A percentile compares a stretch with the other conserved stretches of the same genome.
phyloP scores from a whole-genome alignment of 441 rosid genomes.

The Aleurites moluccanus region DNA sequence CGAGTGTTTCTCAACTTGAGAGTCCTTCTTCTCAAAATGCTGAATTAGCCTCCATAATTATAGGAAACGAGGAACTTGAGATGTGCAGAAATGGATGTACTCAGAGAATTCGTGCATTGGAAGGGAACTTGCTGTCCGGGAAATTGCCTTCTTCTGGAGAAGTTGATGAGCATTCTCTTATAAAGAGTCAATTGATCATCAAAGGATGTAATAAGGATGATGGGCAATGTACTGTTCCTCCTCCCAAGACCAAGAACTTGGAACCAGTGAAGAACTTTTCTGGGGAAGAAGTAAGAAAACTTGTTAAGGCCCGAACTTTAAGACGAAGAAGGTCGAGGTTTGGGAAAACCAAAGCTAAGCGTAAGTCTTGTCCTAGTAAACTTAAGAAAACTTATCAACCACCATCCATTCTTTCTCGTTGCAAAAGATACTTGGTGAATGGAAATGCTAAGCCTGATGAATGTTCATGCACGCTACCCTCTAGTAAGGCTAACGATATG shows the following conservation, averaged over 20 bases:
- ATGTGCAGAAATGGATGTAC: slow-evolving; percentile 45
- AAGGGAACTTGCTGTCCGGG: slow-evolving; percentile 32
- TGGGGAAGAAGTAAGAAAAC: slow-evolving; percentile 36
- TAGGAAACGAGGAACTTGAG: slow-evolving; percentile 43
- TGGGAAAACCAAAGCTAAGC: slow-evolving; percentile 39
- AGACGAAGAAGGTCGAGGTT: slow-evolving; percentile 37
- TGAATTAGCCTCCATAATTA: slow-evolving; percentile 30
- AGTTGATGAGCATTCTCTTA: slow-evolving; percentile 10
- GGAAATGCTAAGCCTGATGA: slow-evolving; percentile 26
- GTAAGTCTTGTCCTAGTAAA: slow-evolving; percentile 26
- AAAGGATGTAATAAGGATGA: slow-evolving; percentile 28
- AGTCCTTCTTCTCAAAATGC: slow-evolving; percentile 24
- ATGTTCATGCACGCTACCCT: slow-evolving; percentile 9
- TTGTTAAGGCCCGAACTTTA: slow-evolving; percentile 19
- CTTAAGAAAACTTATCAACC: slow-evolving; percentile 33
- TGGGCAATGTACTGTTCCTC: slow-evolving; percentile 23
- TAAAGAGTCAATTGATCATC: slow-evolving; percentile 18
- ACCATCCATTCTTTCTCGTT: slow-evolving; percentile 35
- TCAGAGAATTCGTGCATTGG: slow-evolving; percentile 47
- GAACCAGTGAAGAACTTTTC: slow-evolving; percentile 18
- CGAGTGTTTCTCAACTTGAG: slow-evolving; percentile 27
- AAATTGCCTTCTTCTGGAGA: slow-evolving; percentile 24
- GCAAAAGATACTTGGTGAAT: slow-evolving; percentile 23
- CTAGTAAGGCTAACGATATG: slow-evolving; percentile 27
- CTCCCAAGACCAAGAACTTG: slow-evolving; percentile 30